These are phyloP conservation scores for Candida parachauliodes DNA, from an alignment of 805 yeast genomes.

Conservation along the genomic window DNA sequence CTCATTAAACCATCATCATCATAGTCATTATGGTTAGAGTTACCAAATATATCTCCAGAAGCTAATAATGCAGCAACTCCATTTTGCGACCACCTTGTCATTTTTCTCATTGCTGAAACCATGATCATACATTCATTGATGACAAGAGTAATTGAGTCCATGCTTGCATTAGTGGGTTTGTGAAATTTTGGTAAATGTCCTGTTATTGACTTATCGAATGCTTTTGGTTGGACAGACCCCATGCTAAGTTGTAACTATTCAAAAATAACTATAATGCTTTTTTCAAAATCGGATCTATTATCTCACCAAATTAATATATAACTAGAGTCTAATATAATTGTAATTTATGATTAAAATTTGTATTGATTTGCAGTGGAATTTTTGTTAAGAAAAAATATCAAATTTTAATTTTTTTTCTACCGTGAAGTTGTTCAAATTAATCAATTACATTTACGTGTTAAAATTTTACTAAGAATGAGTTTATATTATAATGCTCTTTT, in stretches of 20 bases:
- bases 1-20: slow-evolving; percentile 30
- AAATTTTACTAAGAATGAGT: no score
- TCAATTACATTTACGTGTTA: not conserved
- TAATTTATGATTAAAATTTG: no score
- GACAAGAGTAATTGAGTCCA: slow-evolving; percentile 78
- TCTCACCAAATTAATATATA: no score
- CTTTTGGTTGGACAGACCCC: not conserved
- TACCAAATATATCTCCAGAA: slow-evolving; percentile 53
- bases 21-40: slow-evolving; percentile 5
- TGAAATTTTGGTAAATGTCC: not conserved
- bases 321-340: no score
- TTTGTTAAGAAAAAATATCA: not conserved
- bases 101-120: slow-evolving; percentile 84
- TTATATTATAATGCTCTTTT: slow-evolving; percentile 34
- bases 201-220: not conserved
- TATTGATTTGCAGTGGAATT: not conserved
- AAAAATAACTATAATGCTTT: not conserved
- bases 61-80: slow-evolving; percentile 85
- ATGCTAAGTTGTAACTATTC: not conserved
- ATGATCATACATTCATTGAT: slow-evolving; percentile 85
- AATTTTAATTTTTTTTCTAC: not conserved
- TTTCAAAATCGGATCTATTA: not conserved
- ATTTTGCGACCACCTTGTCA: slow-evolving; percentile 60
- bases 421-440: not conserved
- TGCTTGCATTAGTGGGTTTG: slow-evolving; percentile 23